Conservation (phyloP, 495 filamentous ascomycete species). For the Sordaria brevicollis region DNA sequence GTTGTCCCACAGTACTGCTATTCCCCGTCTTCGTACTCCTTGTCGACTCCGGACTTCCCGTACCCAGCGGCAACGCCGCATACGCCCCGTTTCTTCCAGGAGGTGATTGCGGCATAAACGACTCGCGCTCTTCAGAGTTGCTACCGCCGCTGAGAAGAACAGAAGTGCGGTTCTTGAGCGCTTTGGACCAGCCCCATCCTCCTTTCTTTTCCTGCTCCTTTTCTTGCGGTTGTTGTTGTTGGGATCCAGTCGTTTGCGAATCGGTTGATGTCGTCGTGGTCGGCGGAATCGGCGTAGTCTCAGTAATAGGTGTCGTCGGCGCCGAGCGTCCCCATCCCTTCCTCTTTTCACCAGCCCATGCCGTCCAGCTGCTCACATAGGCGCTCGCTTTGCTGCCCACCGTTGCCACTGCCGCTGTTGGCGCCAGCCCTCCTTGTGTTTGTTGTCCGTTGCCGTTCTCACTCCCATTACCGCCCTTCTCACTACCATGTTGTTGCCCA, state of each 20-base stretch:
- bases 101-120: neutral
- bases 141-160: neutral
- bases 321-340: conserved; percentile 47
- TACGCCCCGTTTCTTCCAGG: neutral
- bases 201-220: neutral
- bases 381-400: conserved; percentile 69
- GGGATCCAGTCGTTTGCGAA: neutral
- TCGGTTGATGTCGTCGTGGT: neutral
- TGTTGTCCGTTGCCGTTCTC: conserved; percentile 23
- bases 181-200: neutral
- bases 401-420: conserved; percentile 53
- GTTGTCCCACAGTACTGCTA: neutral
- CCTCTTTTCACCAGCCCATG: conserved; percentile 85
- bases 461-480: neutral
- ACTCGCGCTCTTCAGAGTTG: neutral
- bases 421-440: conserved; percentile 51
- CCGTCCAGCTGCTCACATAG: conserved; percentile 89
- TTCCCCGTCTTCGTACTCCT: neutral
- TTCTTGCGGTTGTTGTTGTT: neutral
- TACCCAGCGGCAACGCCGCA: neutral
- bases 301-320: neutral
- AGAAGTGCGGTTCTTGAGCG: neutral
- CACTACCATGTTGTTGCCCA: conserved; percentile 11
- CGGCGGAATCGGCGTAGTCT: neutral
- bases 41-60: neutral